A percentile compares a stretch with the other conserved stretches of the same genome.
Evolutionary conservation across 495 filamentous ascomycete species (phyloP).

Genomic region (Neurospora hispaniola): DNA sequence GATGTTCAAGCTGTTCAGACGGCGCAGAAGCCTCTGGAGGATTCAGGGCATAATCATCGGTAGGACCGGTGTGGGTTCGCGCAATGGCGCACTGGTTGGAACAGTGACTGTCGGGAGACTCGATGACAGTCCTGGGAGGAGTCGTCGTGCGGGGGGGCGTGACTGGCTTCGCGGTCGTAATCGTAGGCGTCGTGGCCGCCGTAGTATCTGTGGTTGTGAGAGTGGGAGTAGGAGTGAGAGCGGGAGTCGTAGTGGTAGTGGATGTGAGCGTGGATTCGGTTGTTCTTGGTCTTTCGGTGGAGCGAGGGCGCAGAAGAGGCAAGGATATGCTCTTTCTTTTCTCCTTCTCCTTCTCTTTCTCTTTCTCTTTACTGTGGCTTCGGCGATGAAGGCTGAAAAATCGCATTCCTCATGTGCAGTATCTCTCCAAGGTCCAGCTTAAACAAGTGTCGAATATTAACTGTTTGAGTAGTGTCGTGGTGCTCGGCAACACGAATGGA

Average conservation of each 20-base stretch:
- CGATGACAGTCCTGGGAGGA: background rate
- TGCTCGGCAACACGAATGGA: background rate
- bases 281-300: background rate
- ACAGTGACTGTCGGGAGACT: background rate
- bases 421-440: background rate
- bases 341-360: background rate
- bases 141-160: background rate
- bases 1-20: background rate
- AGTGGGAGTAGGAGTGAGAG: background rate
- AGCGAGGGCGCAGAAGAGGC: slow-evolving; percentile 1
- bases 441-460: background rate
- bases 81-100: background rate
- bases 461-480: background rate
- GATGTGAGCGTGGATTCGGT: background rate
- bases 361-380: background rate
- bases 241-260: background rate
- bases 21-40: slow-evolving; percentile 1
- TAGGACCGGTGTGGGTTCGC: background rate
- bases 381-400: slow-evolving; percentile 1
- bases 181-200: background rate
- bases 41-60: slow-evolving; percentile 11
- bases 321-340: background rate
- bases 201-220: background rate
- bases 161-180: background rate
- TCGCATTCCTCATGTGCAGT: background rate